phyloP scores from a whole-genome alignment of 1,139 yeast species.

The Taphrina communis region DNA sequence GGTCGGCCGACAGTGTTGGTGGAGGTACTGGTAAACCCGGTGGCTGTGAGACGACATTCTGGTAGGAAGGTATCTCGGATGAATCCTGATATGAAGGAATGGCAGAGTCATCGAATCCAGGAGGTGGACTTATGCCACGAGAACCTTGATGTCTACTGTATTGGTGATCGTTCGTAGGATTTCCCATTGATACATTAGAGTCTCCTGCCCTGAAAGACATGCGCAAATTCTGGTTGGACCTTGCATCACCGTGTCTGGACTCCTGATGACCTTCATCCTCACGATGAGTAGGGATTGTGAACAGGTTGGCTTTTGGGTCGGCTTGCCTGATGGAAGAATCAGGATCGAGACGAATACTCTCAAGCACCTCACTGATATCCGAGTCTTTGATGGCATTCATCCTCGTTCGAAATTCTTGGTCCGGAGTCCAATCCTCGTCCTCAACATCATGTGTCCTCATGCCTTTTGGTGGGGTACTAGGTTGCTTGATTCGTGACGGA shows the following conservation, averaged over 20 bases:
- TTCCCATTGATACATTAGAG: neutral
- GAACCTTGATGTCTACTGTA: slow-evolving; percentile 17
- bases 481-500: neutral
- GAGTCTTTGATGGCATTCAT: slow-evolving; percentile 7
- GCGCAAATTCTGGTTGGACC: neutral
- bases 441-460: neutral
- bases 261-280: neutral
- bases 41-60: slow-evolving; percentile 19
- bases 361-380: slow-evolving; percentile 16
- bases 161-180: slow-evolving; percentile 29
- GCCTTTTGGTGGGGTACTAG: neutral
- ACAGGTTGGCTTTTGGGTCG: neutral
- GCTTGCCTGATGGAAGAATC: slow-evolving; percentile 7
- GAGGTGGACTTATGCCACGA: slow-evolving; percentile 29
- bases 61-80: slow-evolving; percentile 20
- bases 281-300: neutral
- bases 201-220: neutral
- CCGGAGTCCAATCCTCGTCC: neutral
- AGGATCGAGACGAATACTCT: slow-evolving; percentile 23
- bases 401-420: slow-evolving; percentile 16
- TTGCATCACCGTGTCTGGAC: neutral
- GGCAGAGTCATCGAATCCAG: slow-evolving; percentile 25
- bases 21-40: slow-evolving; percentile 10
- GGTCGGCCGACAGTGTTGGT: neutral
- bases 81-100: slow-evolving; percentile 24